Conservation (phyloP, 2,329 filamentous ascomycete species). For the Monilinia fructicola region DNA sequence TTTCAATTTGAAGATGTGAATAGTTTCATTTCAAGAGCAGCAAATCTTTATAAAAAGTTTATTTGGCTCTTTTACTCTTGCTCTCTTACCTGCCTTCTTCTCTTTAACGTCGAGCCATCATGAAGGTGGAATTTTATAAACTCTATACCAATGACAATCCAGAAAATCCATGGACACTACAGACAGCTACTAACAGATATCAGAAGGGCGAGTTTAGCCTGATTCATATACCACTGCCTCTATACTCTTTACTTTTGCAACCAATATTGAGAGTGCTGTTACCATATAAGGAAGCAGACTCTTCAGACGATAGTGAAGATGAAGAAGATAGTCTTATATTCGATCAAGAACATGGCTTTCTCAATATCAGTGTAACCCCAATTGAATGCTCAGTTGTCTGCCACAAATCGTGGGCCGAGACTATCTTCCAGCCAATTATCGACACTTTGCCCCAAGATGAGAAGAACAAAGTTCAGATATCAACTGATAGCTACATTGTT, state of each 20-base stretch:
- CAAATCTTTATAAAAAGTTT: background rate
- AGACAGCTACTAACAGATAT: conserved; percentile 31
- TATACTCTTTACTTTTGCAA: conserved; percentile 78
- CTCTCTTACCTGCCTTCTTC: background rate
- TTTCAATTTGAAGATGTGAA: conserved; percentile 7
- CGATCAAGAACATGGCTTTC: conserved; percentile 70
- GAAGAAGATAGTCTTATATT: conserved; percentile 49
- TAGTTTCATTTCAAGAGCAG: background rate
- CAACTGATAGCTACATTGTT: conserved; percentile 78
- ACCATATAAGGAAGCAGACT: conserved; percentile 52
- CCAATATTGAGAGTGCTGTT: conserved; percentile 84
- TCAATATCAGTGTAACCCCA: conserved; percentile 91
- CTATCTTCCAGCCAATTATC: conserved; percentile 74
- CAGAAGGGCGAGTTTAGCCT: conserved; percentile 86
- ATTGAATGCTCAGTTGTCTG: conserved; percentile 93
- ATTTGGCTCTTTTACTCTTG: background rate
- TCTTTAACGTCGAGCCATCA: background rate
- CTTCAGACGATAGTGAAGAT: conserved; percentile 37
- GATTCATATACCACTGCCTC: conserved; percentile 81
- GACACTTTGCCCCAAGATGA: conserved; percentile 57
- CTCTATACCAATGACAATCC: background rate
- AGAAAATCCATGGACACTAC: background rate
- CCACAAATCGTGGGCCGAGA: conserved; percentile 68
- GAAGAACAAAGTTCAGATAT: conserved; percentile 65
- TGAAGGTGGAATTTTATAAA: background rate